A percentile compares a stretch with the other conserved stretches of the same genome.
These are phyloP conservation scores for Chlorella sp. DNA, from an alignment of 139 green algal species.

Conservation along the genomic window DNA sequence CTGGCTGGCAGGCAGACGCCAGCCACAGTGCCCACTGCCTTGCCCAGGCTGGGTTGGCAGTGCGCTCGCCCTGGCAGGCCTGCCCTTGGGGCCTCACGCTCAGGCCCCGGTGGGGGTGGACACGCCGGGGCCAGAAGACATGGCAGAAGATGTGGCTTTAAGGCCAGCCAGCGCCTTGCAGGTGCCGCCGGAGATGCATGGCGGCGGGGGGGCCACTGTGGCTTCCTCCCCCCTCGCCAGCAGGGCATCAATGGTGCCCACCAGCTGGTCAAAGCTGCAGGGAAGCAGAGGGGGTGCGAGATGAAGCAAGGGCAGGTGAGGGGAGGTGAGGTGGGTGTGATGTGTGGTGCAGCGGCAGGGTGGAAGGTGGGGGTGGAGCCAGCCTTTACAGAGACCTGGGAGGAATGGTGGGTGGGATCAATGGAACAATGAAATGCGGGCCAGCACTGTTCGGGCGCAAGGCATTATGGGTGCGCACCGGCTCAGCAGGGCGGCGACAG, in stretches of 20 bases:
- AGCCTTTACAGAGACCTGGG: too few species aligned
- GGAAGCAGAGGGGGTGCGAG: too few species aligned
- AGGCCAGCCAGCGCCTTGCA: background rate
- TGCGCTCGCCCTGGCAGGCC: background rate
- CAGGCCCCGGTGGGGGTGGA: background rate
- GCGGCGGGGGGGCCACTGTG: background rate
- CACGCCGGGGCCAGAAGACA: background rate
- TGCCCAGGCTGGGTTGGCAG: background rate
- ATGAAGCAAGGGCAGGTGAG: background rate
- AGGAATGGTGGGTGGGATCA: too few species aligned
- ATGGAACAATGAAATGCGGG: too few species aligned
- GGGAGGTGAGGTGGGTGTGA: background rate
- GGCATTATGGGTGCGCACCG: too few species aligned
- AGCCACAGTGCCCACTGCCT: background rate
- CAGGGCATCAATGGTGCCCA: constrained; percentile 6
- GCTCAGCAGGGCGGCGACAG: too few species aligned
- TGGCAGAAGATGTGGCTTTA: background rate
- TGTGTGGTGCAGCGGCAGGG: too few species aligned
- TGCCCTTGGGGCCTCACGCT: background rate
- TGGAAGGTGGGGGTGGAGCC: too few species aligned
- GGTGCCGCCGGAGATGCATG: background rate
- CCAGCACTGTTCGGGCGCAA: too few species aligned
- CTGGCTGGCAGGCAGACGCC: too few species aligned
- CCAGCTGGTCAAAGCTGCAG: constrained; percentile 23
- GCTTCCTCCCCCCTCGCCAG: background rate